Percentiles rank a stretch among this genome's conserved stretches.
Evolutionary conservation across 495 filamentous ascomycete genomes (phyloP).

Genomic region (Penicillium steckii): DNA sequence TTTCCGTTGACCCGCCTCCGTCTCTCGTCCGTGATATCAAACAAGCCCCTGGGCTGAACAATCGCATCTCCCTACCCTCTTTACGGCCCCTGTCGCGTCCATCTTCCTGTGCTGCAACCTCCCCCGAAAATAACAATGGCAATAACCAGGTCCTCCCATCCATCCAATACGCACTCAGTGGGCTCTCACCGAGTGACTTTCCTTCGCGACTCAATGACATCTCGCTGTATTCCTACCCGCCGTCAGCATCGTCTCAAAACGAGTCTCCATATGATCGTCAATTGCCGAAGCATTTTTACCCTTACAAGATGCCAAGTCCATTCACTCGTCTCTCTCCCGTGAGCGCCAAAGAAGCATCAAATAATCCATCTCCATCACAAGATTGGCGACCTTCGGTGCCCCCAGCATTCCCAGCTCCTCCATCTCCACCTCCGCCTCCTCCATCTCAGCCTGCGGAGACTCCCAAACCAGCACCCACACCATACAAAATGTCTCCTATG

Average conservation of each 20-base stretch:
- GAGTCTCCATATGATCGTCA: constrained; percentile 36
- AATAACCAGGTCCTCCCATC: constrained; percentile 41
- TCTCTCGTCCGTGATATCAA: constrained; percentile 1
- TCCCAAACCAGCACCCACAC: constrained; percentile 7
- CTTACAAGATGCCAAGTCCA: constrained; percentile 34
- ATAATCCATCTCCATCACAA: constrained; percentile 37
- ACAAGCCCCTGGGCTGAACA: constrained; percentile 5
- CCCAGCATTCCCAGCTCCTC: constrained; percentile 20
- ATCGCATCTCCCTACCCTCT: constrained; percentile 14
- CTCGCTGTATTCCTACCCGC: constrained; percentile 17
- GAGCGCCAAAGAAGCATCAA: constrained; percentile 38
- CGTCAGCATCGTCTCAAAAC: constrained; percentile 32
- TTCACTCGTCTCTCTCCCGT: constrained; percentile 42
- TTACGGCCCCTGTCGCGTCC: constrained; percentile 27
- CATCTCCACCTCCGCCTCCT: constrained; percentile 4
- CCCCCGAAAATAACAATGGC: constrained; percentile 32
- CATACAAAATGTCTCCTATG: constrained; percentile 30
- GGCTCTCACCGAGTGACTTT: constrained; percentile 20
- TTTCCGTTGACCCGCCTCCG: neutral
- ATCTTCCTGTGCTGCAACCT: constrained; percentile 31
- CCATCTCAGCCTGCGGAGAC: constrained; percentile 6
- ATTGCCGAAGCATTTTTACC: constrained; percentile 23
- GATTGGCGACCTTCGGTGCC: constrained; percentile 30
- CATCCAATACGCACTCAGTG: constrained; percentile 40
- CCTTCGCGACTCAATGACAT: constrained; percentile 22